These are phyloP conservation scores for Dryas alaskensis DNA, from an alignment of 306 rosid species.

Conservation along the genomic window DNA sequence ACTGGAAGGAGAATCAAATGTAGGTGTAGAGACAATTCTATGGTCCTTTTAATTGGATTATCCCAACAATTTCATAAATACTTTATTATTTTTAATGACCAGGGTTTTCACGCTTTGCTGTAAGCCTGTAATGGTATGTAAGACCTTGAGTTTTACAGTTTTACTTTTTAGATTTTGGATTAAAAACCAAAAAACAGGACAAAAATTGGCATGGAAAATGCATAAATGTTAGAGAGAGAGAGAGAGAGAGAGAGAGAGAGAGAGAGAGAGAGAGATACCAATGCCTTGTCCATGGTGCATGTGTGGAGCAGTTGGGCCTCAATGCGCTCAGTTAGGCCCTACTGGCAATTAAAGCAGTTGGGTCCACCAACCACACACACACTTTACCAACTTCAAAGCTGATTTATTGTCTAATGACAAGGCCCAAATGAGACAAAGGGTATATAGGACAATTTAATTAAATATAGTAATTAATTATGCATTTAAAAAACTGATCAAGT, in stretches of 20 bases:
- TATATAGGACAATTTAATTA: not conserved
- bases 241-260: not conserved
- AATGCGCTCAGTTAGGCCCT: conserved; percentile 10
- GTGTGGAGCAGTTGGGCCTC: conserved; percentile 36
- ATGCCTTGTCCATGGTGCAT: conserved; percentile 13
- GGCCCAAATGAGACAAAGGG: conserved; percentile 28
- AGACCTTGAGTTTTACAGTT: not conserved
- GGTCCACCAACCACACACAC: conserved; percentile 22
- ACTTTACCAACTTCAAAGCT: conserved; percentile 26
- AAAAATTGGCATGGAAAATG: conserved; percentile 2
- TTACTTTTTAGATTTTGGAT: too few relatives aligned
- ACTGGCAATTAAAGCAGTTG: conserved; percentile 12
- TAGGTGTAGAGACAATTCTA: too few relatives aligned
- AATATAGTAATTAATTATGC: not conserved
- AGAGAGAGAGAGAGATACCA: not conserved
- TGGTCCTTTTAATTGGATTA: too few relatives aligned
- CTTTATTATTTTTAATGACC: too few relatives aligned
- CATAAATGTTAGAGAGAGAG: not conserved
- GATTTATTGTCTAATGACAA: conserved; percentile 11
- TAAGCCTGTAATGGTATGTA: not conserved
- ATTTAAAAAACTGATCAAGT: not conserved
- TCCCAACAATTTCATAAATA: too few relatives aligned
- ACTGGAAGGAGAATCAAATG: too few relatives aligned
- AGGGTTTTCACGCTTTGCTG: too few relatives aligned
- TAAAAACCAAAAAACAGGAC: not conserved